These are phyloP conservation scores for Hygrocybe punicea DNA, from an alignment of 768 basidiomycete species.

Conservation along the genomic window DNA sequence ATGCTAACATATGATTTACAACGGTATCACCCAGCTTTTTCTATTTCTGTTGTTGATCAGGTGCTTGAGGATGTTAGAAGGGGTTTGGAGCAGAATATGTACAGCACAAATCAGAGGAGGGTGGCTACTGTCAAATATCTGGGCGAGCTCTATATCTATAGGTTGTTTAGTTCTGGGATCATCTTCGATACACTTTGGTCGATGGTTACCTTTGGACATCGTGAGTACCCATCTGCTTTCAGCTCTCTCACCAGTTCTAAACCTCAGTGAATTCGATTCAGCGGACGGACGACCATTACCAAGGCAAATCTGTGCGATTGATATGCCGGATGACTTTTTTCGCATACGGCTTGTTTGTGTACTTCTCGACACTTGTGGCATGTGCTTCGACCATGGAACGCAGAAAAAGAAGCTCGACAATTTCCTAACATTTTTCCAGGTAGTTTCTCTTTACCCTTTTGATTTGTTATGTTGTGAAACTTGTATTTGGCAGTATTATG, in stretches of 20 bases:
- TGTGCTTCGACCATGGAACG: conserved; percentile 94
- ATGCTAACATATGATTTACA: conserved; percentile 95
- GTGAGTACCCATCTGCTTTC: conserved; percentile 48
- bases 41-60: conserved; percentile 87
- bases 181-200: conserved; percentile 95
- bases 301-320: conserved; percentile 66
- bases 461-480: neutral
- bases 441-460: conserved; percentile 30
- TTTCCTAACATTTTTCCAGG: conserved; percentile 92
- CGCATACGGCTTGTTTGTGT: conserved; percentile 88
- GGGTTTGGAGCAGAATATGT: conserved; percentile 91
- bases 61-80: conserved; percentile 88
- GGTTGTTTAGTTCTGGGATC: conserved; percentile 81
- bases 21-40: conserved; percentile 87
- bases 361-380: conserved; percentile 90
- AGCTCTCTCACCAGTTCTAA: neutral
- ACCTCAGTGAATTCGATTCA: conserved; percentile 34
- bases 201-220: conserved; percentile 91
- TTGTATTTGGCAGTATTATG: conserved; percentile 59
- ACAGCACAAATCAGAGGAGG: conserved; percentile 91
- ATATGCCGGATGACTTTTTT: conserved; percentile 97
- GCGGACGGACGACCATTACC: conserved; percentile 89
- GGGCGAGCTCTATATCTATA: conserved; percentile 96
- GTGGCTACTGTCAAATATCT: conserved; percentile 91
- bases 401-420: conserved; percentile 92